A percentile compares a stretch with the other conserved stretches of the same genome.
These are phyloP conservation scores for Aegilops bicornis DNA, from an alignment of 176 grass and related monocot genomes.

Conservation along the genomic window DNA sequence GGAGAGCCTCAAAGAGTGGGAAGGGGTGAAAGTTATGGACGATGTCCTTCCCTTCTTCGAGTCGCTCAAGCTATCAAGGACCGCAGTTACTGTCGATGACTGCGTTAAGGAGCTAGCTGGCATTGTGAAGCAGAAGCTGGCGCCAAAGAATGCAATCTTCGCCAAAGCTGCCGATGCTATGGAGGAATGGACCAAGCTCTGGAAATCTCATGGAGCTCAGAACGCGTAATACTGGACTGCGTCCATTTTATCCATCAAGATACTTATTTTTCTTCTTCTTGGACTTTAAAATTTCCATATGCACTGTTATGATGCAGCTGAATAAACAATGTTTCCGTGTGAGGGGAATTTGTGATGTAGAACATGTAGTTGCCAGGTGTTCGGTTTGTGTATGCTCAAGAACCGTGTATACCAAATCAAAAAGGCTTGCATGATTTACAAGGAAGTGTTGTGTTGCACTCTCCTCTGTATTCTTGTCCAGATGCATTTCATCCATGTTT, in stretches of 20 bases:
- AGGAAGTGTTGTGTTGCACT: too few relatives aligned
- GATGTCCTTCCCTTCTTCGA: slow-evolving; percentile 77
- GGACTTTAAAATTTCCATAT: slow-evolving; percentile 21
- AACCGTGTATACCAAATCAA: background rate
- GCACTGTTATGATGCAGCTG: slow-evolving; percentile 11
- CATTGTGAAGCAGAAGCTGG: slow-evolving; percentile 62
- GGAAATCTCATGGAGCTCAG: slow-evolving; percentile 61
- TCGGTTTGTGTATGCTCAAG: background rate
- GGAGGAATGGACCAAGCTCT: slow-evolving; percentile 82
- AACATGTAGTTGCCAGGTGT: background rate
- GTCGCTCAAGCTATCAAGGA: slow-evolving; percentile 41
- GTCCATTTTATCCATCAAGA: background rate
- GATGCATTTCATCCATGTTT: too few relatives aligned
- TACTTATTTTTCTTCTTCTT: slow-evolving; percentile 8
- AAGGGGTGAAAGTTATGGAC: slow-evolving; percentile 88
- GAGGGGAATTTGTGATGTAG: slow-evolving; percentile 18
- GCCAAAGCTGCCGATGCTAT: slow-evolving; percentile 64
- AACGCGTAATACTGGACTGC: slow-evolving; percentile 25
- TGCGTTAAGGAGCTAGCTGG: slow-evolving; percentile 74
- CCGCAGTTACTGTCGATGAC: slow-evolving; percentile 53
- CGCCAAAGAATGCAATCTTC: slow-evolving; percentile 55
- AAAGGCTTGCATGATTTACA: background rate
- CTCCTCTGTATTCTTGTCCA: too few relatives aligned
- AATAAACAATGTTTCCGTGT: slow-evolving; percentile 38
- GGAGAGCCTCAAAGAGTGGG: slow-evolving; percentile 87